Evolutionary conservation across 352 stramenopile genomes (phyloP).

Genomic region (Lagenidium giganteum): DNA sequence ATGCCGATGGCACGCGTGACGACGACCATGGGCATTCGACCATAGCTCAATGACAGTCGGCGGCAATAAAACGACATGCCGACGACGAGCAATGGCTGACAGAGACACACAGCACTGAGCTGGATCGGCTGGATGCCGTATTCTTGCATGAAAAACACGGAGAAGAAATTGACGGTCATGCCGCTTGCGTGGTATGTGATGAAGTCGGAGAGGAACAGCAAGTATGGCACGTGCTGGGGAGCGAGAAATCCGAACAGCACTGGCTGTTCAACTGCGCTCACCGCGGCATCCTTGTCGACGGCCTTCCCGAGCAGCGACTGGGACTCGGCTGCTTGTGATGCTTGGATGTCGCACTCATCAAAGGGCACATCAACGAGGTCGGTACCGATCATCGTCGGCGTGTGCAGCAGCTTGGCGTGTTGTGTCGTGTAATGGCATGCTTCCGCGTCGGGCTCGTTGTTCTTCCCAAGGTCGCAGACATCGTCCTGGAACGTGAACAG

Average conservation of each 20-base stretch:
- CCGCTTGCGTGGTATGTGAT: slow-evolving; percentile 79
- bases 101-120: slow-evolving; percentile 58
- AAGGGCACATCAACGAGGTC: slow-evolving; percentile 35
- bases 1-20: slow-evolving; percentile 50
- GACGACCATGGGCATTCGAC: slow-evolving; percentile 72
- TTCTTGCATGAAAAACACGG: slow-evolving; percentile 77
- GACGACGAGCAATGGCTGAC: slow-evolving; percentile 65
- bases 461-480: slow-evolving; percentile 11
- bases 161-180: slow-evolving; percentile 86
- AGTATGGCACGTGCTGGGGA: slow-evolving; percentile 59
- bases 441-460: too few relatives aligned
- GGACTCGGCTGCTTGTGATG: slow-evolving; percentile 1
- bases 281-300: too few relatives aligned
- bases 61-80: slow-evolving; percentile 51
- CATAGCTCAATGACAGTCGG: slow-evolving; percentile 37
- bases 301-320: too few relatives aligned
- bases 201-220: slow-evolving; percentile 75
- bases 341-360: slow-evolving; percentile 4
- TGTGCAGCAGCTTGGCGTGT: slow-evolving; percentile 31
- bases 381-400: slow-evolving; percentile 49
- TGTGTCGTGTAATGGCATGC: background rate
- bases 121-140: slow-evolving; percentile 72
- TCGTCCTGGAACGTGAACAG: slow-evolving; percentile 69
- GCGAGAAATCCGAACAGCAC: slow-evolving; percentile 71
- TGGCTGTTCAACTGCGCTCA: too few relatives aligned